Base-by-base conservation (phyloP, 2,329 filamentous ascomycete genomes). In the Claviceps arundinis region DNA sequence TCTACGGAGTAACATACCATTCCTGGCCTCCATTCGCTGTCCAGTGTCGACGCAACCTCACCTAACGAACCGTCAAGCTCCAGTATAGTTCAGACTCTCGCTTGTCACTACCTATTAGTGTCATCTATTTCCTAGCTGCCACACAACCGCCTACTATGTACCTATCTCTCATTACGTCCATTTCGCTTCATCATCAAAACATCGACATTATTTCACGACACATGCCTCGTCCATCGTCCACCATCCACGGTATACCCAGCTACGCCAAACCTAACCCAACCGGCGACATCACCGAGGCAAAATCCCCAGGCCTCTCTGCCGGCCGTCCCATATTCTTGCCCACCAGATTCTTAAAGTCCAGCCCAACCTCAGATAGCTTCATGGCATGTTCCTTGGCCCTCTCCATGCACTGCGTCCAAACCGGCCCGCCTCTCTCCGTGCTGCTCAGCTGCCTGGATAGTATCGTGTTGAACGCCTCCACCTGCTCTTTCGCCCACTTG, bases 401-500 rank as follows among this genome's bases (percentile, higher is more conserved):
- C 44, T 85, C 80, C 72, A 96, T 82, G 68, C 93, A 97, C 61
- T 87, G 79, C 50, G 78, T 78, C 87, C 89, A 96, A 1, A 87
- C 77, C 45, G 81, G 76, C 14, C 85, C 84, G n/a, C 78, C 82
- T 48, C 75, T 77, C 55, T 94, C 85, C 2, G 93, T 86, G 63
- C 87, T 89, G 68, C 89, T 94, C 55, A 98, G 73, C 69, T 97
- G 93, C 54, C 91, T 76, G 38, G 78, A 81, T 40, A 98, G 73
- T 49, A 93, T 82, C 46, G 76, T 76, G 61, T 96, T 97, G 73
- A 97, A 97, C 2, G 82, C 82, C 60, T 96, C 90, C 1, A 97
- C 82, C 64, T 95, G 84, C 60, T 93, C 85, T 68, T 96, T 97
- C n/a, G 89, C 90, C 93, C 93, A 98, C 64, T 91, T 94, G 61